Evolutionary conservation across 345 rosid species (phyloP).

Genomic region (Viola odorata): DNA sequence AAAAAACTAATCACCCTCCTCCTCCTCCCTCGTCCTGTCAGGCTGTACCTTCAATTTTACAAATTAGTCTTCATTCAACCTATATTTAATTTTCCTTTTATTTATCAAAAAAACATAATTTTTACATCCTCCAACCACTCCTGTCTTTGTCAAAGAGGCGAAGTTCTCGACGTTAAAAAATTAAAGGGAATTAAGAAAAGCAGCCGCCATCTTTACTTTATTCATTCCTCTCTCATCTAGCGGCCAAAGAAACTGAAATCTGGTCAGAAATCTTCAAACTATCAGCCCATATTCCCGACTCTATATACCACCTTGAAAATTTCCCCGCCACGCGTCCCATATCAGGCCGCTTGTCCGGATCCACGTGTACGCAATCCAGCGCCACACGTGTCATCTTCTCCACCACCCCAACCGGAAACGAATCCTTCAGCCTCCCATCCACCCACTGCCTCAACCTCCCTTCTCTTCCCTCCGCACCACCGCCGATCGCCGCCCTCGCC

Average conservation of each 20-base stretch:
- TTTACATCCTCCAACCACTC: too few species aligned
- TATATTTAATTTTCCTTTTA: too few species aligned
- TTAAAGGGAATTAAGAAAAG: background rate
- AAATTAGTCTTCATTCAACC: too few species aligned
- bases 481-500: slow-evolving; percentile 38
- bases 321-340: slow-evolving; percentile 85
- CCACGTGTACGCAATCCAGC: slow-evolving; percentile 57
- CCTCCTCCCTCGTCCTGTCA: too few species aligned
- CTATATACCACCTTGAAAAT: slow-evolving; percentile 61
- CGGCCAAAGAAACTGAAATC: slow-evolving; percentile 61
- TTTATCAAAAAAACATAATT: too few species aligned
- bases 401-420: slow-evolving; percentile 69
- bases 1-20: too few species aligned
- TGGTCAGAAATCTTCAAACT: slow-evolving; percentile 35
- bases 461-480: slow-evolving; percentile 16
- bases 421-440: slow-evolving; percentile 64
- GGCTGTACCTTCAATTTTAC: too few species aligned
- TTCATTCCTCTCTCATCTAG: slow-evolving; percentile 19
- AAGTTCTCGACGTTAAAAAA: background rate
- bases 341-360: slow-evolving; percentile 61
- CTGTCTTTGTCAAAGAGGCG: background rate
- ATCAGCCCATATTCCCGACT: slow-evolving; percentile 55
- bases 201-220: background rate
- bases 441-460: slow-evolving; percentile 62
- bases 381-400: slow-evolving; percentile 54